Base-by-base conservation (phyloP, 371 early-diverging fungal species). In the Apophysomyces trapeziformis region DNA sequence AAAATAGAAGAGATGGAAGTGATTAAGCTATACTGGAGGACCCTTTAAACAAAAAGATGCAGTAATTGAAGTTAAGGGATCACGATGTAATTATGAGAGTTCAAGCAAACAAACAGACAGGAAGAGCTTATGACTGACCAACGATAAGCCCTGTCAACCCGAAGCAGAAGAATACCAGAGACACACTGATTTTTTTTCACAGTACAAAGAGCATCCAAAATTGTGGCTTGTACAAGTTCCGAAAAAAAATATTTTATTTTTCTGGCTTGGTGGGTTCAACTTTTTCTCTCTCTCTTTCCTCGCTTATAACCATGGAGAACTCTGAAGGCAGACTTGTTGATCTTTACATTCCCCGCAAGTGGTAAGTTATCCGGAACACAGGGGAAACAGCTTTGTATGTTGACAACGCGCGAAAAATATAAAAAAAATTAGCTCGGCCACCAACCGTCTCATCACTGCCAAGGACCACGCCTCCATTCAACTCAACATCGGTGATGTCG, bases 391-490 rank as follows among this genome's bases (percentile, higher is more conserved):
- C 32, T 26, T 26, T 26, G 32, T 26, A 26, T 26, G 32, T 26
- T 26, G 32, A 26, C 32, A 26, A 26, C 32, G 32, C 32, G 32
- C 32, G 32, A 26, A 1, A 26, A 26, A 26, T 2, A 59, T 59
- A 59, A 9, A 16, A 32, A 3, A 57, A 44, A 26, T 50, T 69
- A 80, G 80, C 73, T 80, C 81, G 63, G 81, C 84, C 75, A 80
- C 84, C 68, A 80, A 79, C 78, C 80, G 79, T 70, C 71, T 80
- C 63, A 83, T 83, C 69, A 78, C 78, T 68, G 79, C 81, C 70
- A 78, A 98, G 92, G 99, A 99, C 89, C 99, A 99, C 90, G 94
- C 98, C 63, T 91, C 97, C 57, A 94, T 99, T 82, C 99, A 98
- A 87, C 90, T 99, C 89, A 97, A 95, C 94, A 82, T 99, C 73